These are phyloP conservation scores for Fusarium napiforme DNA, from an alignment of 2,329 filamentous ascomycete genomes.

Conservation along the genomic window DNA sequence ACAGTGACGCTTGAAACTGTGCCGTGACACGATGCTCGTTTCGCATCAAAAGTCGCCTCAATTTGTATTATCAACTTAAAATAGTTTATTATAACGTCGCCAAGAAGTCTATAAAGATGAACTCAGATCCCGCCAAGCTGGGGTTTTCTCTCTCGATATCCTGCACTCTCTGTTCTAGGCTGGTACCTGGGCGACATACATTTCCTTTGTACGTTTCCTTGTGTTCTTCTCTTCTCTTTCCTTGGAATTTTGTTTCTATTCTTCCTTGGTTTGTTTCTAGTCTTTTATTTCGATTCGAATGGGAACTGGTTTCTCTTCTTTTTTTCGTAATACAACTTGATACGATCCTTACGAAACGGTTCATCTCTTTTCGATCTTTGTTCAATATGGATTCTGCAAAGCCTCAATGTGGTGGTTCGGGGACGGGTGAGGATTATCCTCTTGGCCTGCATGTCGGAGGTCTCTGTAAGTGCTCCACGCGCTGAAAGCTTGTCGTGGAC, in stretches of 20 bases:
- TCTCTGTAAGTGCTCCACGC: conserved; percentile 40
- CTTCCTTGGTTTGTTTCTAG: background rate
- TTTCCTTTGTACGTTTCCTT: conserved; percentile 21
- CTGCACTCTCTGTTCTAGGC: conserved; percentile 26
- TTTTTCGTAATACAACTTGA: background rate
- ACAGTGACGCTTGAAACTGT: conserved; percentile 13
- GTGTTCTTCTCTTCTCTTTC: background rate
- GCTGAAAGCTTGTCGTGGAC: background rate
- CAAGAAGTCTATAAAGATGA: background rate
- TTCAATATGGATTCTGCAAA: conserved; percentile 32
- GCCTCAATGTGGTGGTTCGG: conserved; percentile 44
- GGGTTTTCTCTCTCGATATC: background rate
- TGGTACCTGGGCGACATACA: conserved; percentile 24
- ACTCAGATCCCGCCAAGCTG: background rate
- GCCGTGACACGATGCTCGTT: conserved; percentile 12
- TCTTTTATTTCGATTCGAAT: background rate
- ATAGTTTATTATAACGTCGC: conserved; percentile 30
- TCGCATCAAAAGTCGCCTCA: conserved; percentile 6
- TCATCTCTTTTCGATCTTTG: background rate
- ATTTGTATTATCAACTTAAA: conserved; percentile 8
- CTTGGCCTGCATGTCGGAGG: conserved; percentile 45
- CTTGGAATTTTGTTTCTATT: background rate
- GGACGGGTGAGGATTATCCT: conserved; percentile 38
- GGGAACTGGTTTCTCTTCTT: conserved; percentile 14
- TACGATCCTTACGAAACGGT: conserved; percentile 8